These are phyloP conservation scores for Nymphaea colorata DNA, from an alignment of 164 flowering plant species.

Conservation along the genomic window DNA sequence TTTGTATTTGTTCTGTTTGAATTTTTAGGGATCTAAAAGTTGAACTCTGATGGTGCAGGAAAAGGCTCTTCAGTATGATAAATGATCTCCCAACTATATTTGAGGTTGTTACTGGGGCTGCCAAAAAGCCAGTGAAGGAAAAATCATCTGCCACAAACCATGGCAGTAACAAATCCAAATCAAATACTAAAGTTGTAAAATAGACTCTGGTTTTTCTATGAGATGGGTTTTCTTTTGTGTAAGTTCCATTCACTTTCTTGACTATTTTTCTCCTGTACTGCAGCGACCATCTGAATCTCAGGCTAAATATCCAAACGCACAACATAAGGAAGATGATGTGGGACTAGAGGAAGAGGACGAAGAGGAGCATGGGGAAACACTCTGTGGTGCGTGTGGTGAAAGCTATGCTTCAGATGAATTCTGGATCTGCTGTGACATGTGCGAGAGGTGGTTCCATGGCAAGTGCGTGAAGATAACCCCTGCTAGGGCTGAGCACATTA, in stretches of 20 bases:
- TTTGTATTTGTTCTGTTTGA: too few species aligned
- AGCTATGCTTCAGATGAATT: constrained; percentile 77
- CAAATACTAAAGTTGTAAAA: constrained; percentile 46
- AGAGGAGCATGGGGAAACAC: constrained; percentile 2
- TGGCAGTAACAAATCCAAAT: constrained; percentile 62
- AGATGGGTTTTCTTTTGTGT: neutral
- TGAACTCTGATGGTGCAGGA: constrained; percentile 25
- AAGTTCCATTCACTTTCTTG: neutral
- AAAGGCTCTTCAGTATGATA: constrained; percentile 66
- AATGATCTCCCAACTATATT: constrained; percentile 80
- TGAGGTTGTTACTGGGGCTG: constrained; percentile 69
- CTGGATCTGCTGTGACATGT: constrained; percentile 88
- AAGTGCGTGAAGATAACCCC: constrained; percentile 88
- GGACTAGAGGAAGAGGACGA: neutral
- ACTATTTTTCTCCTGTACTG: constrained; percentile 17
- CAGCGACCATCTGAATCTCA: constrained; percentile 1
- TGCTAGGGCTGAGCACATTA: constrained; percentile 83
- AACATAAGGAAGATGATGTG: neutral
- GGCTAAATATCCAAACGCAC: neutral
- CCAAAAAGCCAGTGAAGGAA: constrained; percentile 62
- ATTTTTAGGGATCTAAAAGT: too few species aligned
- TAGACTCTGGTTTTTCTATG: neutral
- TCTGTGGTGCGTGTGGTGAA: constrained; percentile 80
- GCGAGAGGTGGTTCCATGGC: constrained; percentile 91
- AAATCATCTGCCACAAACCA: constrained; percentile 52